These are phyloP conservation scores for Tieghemiomyces parasiticus DNA, from an alignment of 192 early-diverging fungal species.

Conservation along the genomic window DNA sequence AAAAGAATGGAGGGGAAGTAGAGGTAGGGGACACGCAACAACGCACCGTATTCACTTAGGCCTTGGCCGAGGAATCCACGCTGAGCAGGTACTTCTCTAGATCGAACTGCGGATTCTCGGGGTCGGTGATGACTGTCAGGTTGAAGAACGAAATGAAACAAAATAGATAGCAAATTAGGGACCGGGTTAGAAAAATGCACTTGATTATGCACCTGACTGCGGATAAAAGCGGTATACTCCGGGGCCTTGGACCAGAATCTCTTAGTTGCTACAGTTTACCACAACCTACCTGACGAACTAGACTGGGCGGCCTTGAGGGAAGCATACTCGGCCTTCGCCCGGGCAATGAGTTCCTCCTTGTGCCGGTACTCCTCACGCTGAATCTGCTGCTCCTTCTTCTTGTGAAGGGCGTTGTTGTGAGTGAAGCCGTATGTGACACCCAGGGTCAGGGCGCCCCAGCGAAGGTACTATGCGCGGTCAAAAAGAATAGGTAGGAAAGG, in stretches of 20 bases:
- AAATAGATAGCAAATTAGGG: constrained; percentile 11
- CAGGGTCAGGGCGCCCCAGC: constrained; percentile 37
- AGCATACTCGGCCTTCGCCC: constrained; percentile 63
- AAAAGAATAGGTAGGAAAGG: constrained; percentile 9
- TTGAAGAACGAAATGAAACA: not conserved
- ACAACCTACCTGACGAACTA: constrained; percentile 3
- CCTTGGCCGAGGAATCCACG: not conserved
- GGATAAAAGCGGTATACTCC: not conserved
- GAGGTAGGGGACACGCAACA: too few relatives aligned
- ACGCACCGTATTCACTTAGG: not conserved
- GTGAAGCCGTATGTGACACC: constrained; percentile 38
- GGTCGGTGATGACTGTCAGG: constrained; percentile 27
- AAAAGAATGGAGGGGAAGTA: not conserved
- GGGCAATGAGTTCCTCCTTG: constrained; percentile 48
- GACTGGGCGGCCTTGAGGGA: constrained; percentile 37
- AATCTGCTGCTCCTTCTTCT: constrained; percentile 26
- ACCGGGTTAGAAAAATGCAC: not conserved
- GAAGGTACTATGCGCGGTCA: constrained; percentile 27
- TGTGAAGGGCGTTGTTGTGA: constrained; percentile 33
- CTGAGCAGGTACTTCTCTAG: constrained; percentile 31
- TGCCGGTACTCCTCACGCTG: constrained; percentile 30
- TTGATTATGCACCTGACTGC: not conserved
- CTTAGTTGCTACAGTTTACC: not conserved
- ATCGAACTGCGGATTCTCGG: constrained; percentile 40
- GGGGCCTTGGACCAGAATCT: not conserved